A percentile compares a stretch with the other conserved stretches of the same genome.
These are phyloP conservation scores for Grosmannia serpens DNA, from an alignment of 2,329 filamentous ascomycete genomes.

Conservation along the genomic window DNA sequence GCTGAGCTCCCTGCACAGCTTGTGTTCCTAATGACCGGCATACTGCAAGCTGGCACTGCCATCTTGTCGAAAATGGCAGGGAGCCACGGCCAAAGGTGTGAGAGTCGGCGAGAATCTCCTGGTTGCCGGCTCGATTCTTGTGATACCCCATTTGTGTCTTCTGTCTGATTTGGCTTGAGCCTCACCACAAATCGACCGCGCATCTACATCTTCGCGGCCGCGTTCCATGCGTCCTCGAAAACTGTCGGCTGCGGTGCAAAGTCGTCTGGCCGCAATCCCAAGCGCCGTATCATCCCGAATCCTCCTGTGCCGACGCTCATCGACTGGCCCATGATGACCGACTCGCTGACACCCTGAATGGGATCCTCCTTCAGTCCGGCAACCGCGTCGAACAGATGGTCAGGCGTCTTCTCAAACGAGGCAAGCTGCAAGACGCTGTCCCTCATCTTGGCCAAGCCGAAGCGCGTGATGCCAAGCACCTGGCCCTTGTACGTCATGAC, in stretches of 20 bases:
- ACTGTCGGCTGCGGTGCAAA: conserved; percentile 47
- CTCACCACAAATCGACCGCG: neutral
- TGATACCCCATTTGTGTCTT: too few species aligned
- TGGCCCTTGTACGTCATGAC: conserved; percentile 99
- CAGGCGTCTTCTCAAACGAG: conserved; percentile 95
- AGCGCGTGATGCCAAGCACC: conserved; percentile 89
- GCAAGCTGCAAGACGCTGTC: conserved; percentile 90
- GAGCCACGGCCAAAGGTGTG: too few species aligned
- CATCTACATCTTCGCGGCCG: neutral
- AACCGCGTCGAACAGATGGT: conserved; percentile 92
- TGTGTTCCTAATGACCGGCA: too few species aligned
- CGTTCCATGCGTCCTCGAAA: conserved; percentile 59
- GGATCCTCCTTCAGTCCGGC: conserved; percentile 83
- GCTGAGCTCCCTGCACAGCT: too few species aligned
- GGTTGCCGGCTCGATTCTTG: too few species aligned
- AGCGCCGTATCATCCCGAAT: conserved; percentile 72
- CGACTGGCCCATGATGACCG: conserved; percentile 96
- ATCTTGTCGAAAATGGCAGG: too few species aligned
- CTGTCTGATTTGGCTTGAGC: neutral
- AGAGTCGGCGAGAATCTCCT: too few species aligned
- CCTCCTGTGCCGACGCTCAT: conserved; percentile 86
- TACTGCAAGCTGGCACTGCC: too few species aligned
- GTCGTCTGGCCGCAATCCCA: conserved; percentile 54
- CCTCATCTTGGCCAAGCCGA: conserved; percentile 91
- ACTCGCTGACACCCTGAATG: conserved; percentile 90